phyloP scores from a whole-genome alignment of 1,284 basidiomycete species.

The Volvariella volvacea region DNA sequence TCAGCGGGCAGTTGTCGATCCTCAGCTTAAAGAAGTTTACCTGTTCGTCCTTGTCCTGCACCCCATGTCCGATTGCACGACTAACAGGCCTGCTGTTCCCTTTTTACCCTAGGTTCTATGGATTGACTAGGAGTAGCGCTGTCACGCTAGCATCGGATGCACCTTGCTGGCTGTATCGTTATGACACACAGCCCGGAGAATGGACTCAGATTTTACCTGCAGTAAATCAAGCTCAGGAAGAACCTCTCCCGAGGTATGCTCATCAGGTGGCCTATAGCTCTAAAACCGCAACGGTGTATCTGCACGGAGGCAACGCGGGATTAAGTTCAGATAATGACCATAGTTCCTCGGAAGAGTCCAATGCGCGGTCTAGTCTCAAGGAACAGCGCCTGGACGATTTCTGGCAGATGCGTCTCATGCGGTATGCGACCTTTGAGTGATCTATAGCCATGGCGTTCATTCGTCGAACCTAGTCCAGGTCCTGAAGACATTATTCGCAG shows the following conservation, averaged over 20 bases:
- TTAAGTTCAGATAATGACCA: conserved; percentile 12
- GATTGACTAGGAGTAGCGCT: conserved; percentile 38
- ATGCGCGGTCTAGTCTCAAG: conserved; percentile 12
- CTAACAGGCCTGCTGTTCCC: background rate
- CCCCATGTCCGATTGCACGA: conserved; percentile 2
- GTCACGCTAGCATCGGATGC: conserved; percentile 41
- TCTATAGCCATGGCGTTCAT: conserved; percentile 3
- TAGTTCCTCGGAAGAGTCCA: conserved; percentile 7
- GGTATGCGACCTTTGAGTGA: conserved; percentile 32
- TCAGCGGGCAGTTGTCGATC: conserved; percentile 63
- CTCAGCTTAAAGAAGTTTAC: conserved; percentile 58
- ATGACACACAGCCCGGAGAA: conserved; percentile 47
- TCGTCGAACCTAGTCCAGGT: conserved; percentile 35
- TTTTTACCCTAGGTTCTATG: conserved; percentile 42
- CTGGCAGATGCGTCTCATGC: conserved; percentile 62
- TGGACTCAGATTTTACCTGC: conserved; percentile 49
- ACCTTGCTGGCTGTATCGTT: conserved; percentile 61
- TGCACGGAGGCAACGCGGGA: conserved; percentile 71
- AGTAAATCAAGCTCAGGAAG: conserved; percentile 18
- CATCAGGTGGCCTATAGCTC: conserved; percentile 72
- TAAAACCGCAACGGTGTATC: conserved; percentile 44
- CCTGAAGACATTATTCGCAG: conserved; percentile 54
- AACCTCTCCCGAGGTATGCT: conserved; percentile 57
- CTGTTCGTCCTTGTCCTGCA: conserved; percentile 40
- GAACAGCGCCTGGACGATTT: conserved; percentile 58